Evolutionary conservation across 164 flowering plant species (phyloP), one percentile per base, ranked within the genome.

Genomic region (Protea cynaroides): DNA sequence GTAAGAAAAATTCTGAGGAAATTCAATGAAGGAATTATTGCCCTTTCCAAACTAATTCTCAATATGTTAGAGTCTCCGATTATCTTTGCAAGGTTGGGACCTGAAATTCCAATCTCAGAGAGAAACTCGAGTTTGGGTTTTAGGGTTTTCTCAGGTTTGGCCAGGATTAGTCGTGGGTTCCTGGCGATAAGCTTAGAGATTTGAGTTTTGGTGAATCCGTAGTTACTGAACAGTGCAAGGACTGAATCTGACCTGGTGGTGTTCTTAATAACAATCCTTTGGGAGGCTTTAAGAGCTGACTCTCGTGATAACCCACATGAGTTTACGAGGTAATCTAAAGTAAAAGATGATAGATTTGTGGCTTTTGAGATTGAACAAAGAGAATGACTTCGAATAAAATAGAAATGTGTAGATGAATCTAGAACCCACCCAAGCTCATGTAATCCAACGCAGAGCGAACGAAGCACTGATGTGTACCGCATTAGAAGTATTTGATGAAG

Each of bases 121-220:
- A 24, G 47, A 47, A 44, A 61, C 23, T 44, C 25, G 9, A 61
- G 21, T 44, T 61, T 23, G 64, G 64, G 64, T 15, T 24, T 7
- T 4, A 61, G 44, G 64, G 18, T 46, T 46, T 46, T 46, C 3
- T 10, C 50, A 10, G 50, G 50, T 10, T 46, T 14, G 17, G 50
- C 50, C 17, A 46, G 3, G 13, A 46, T 13, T 5, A 46, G 17
- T 14, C 3, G 14, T 6, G 50, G 50, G 17, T 17, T 13, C 50
- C 14, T 46, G 17, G 50, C 14, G 17, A 46, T 46, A 10, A 46
- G 50, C 2, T 6, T 46, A 2, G 50, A 3, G 50, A 46, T 46
- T 3, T 46, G 50, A 17, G 50, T 13, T 5, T 46, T 46, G 7
- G 50, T 46, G 50, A 46, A 46, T 10, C 50, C 50, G 14, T 46